Conservation (phyloP, 768 basidiomycete genomes). For the Rhodotorula graminis region DNA sequence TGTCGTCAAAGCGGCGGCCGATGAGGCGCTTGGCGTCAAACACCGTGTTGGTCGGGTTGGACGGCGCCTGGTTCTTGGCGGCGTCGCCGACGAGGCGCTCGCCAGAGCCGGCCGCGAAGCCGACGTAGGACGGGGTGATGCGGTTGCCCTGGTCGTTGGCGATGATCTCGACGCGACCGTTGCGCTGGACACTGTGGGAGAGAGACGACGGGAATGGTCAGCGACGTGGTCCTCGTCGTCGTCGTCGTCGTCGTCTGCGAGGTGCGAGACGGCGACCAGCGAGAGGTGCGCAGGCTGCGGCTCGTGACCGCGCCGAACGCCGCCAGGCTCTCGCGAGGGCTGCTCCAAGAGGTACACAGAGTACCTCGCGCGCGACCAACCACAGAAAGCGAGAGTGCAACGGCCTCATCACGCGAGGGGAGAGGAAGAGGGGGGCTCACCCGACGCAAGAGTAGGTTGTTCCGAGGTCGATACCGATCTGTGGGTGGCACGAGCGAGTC, state of each 20-base stretch:
- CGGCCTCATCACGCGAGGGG: not conserved
- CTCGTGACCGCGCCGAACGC: too few relatives aligned
- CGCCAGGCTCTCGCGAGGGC: too few relatives aligned
- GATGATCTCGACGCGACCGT: constrained; percentile 88
- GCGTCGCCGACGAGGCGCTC: constrained; percentile 71
- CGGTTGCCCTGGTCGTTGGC: constrained; percentile 98
- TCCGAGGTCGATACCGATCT: constrained; percentile 42
- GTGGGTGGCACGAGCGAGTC: not conserved
- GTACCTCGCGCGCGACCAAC: too few relatives aligned
- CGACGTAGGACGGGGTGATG: constrained; percentile 69
- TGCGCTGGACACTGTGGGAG: constrained; percentile 64
- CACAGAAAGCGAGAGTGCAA: not conserved
- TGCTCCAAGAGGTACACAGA: too few relatives aligned
- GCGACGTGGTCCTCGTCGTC: too few relatives aligned
- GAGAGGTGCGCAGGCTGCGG: too few relatives aligned
- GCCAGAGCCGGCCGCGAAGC: constrained; percentile 32
- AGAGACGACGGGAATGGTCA: not conserved
- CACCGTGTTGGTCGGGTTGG: constrained; percentile 83
- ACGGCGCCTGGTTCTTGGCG: constrained; percentile 91
- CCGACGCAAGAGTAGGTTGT: constrained; percentile 90
- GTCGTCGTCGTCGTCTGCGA: too few relatives aligned
- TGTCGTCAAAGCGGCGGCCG: constrained; percentile 58
- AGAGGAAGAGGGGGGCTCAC: constrained; percentile 53
- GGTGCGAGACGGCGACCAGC: too few relatives aligned
- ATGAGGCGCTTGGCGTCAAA: constrained; percentile 94